Base-by-base conservation (phyloP, 1,139 yeast species). In the Kodamaea suecica region DNA sequence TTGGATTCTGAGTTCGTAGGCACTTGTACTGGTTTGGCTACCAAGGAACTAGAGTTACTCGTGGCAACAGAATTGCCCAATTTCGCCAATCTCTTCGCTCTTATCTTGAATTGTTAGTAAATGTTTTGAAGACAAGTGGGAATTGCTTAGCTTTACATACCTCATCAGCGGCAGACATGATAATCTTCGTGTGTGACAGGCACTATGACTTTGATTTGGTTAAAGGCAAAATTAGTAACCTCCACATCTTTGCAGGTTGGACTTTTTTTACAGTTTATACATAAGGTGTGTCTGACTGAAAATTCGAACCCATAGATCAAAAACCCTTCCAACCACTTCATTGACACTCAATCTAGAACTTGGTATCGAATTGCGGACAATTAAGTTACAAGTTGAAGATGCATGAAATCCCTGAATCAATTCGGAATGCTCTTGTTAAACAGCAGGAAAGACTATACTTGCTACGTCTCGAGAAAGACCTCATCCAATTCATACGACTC, bases 21-120 rank as follows among this genome's bases (percentile, higher is more conserved):
- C 17, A 15, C 26, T 13, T 17, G 10, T 7, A 11, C 10, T 29
- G 26, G 12, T 9, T 21, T 20, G n/a, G n/a, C n/a, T n/a, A n/a
- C n/a, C n/a, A n/a, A n/a, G n/a, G n/a, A n/a, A n/a, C n/a, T n/a
- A n/a, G n/a, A n/a, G n/a, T n/a, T n/a, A n/a, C n/a, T n/a, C n/a
- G 11, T n/a, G 16, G 29, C 30, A 9, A 19, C 26, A 23, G 13
- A 10, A 6, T 6, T 7, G 11, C 32, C 68, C 37, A 76, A 54
- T 41, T 65, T 69, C n/a, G 80, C 81, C 47, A 77, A 57, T 31
- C 83, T 54, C 48, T 74, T 76, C 27, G 79, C 79, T 48, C 83
- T 67, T 19, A 76, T 73, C 67, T 73, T 54, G 19, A 41, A 7
- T 13, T 34, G 42, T 43, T 54, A 48, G 45, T 17, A 37, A 33